phyloP scores from a whole-genome alignment of 2,329 filamentous ascomycete genomes.

The Aspergillus clavatus region DNA sequence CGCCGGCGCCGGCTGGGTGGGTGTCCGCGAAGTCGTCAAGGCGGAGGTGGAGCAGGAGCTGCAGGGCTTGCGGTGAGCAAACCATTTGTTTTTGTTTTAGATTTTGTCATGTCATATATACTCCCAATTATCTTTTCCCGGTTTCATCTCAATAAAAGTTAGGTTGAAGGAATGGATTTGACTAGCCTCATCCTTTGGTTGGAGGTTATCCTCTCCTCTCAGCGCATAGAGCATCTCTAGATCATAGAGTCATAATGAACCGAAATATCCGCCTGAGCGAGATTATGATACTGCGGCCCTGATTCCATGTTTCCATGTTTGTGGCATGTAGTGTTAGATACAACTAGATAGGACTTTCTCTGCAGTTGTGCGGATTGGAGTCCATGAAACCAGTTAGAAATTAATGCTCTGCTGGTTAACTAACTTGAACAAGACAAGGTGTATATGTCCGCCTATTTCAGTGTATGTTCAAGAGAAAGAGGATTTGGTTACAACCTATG shows the following conservation, averaged over 20 bases:
- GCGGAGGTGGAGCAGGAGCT: constrained; percentile 58
- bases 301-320: too few species aligned
- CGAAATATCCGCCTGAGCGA: too few species aligned
- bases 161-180: not conserved
- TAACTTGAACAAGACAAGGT: too few species aligned
- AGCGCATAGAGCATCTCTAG: not conserved
- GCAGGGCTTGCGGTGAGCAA: constrained; percentile 20
- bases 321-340: too few species aligned
- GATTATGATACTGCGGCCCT: too few species aligned
- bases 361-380: too few species aligned
- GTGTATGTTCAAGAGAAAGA: too few species aligned
- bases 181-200: not conserved
- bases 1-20: constrained; percentile 62
- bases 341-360: too few species aligned
- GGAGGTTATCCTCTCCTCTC: not conserved
- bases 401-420: too few species aligned
- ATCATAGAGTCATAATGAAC: not conserved
- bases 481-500: too few species aligned
- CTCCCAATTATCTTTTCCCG: not conserved
- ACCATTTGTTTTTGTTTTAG: not conserved
- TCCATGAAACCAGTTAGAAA: too few species aligned
- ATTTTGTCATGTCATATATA: constrained; percentile 55
- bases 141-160: not conserved
- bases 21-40: constrained; percentile 70
- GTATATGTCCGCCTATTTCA: too few species aligned